Conservation (phyloP, 768 basidiomycete species). For the Kwoniella shandongensis region DNA sequence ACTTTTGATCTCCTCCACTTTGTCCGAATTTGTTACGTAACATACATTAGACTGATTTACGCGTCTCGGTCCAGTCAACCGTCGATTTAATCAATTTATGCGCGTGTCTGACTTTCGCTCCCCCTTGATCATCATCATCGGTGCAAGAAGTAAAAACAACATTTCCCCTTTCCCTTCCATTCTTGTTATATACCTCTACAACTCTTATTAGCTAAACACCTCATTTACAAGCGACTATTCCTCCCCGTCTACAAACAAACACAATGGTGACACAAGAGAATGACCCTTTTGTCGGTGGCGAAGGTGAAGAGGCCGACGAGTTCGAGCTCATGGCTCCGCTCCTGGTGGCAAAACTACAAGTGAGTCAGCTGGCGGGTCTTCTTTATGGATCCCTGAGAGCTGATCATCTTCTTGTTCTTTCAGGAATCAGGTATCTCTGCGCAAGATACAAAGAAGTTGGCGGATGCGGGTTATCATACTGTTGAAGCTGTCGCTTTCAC, state of each 20-base stretch:
- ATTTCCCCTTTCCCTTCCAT: slow-evolving; percentile 6
- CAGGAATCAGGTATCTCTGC: slow-evolving; percentile 84
- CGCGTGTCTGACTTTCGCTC: slow-evolving; percentile 11
- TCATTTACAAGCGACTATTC: not conserved
- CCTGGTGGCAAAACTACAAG: slow-evolving; percentile 68
- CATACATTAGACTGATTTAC: not conserved
- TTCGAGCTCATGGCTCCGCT: slow-evolving; percentile 73
- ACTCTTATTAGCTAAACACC: not conserved
- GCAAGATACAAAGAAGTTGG: slow-evolving; percentile 92
- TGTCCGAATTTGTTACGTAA: slow-evolving; percentile 6
- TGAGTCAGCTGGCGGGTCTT: slow-evolving; percentile 21
- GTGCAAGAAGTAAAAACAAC: slow-evolving; percentile 4
- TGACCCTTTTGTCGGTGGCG: slow-evolving; percentile 35
- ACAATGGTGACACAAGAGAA: slow-evolving; percentile 38
- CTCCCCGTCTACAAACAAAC: not conserved
- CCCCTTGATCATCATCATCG: not conserved
- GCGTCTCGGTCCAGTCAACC: slow-evolving; percentile 20
- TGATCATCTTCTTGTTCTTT: slow-evolving; percentile 31
- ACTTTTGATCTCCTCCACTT: slow-evolving; percentile 10
- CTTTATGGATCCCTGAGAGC: not conserved
- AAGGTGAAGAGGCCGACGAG: slow-evolving; percentile 60
- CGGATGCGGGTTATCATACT: slow-evolving; percentile 87
- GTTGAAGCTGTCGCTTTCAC: slow-evolving; percentile 96
- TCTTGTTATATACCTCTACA: not conserved
- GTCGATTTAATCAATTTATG: slow-evolving; percentile 5